phyloP scores from a whole-genome alignment of 2,329 filamentous ascomycete species.

The Pseudogymnoascus destructans region DNA sequence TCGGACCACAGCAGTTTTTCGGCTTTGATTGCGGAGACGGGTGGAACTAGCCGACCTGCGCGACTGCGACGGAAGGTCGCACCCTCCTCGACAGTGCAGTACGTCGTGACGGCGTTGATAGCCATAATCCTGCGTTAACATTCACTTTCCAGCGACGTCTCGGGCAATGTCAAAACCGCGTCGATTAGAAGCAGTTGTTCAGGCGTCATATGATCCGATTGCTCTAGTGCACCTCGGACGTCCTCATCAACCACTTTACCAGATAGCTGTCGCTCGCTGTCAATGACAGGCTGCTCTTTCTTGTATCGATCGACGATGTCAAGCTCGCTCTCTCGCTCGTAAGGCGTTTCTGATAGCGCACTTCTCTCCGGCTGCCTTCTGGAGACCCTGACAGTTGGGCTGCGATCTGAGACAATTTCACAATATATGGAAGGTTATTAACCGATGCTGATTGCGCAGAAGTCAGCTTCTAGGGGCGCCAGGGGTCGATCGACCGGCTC shows the following conservation, averaged over 20 bases:
- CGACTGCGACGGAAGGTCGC: not conserved
- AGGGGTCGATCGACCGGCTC: no score
- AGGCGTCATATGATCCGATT: constrained; percentile 10
- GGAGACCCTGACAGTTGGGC: no score
- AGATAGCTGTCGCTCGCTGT: constrained; percentile 9
- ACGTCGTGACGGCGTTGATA: constrained; percentile 11
- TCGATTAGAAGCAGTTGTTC: not conserved
- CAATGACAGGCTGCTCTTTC: no score
- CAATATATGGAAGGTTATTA: no score
- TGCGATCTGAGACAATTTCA: no score
- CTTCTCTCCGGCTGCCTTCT: not conserved
- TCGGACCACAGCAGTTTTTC: not conserved
- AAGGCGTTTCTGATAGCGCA: constrained; percentile 2
- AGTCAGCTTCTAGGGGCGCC: no score
- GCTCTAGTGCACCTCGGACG: constrained; percentile 9
- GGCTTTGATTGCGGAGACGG: constrained; percentile 2
- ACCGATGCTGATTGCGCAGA: no score
- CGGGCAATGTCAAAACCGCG: no score
- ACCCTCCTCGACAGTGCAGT: constrained; percentile 10
- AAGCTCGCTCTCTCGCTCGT: constrained; percentile 9
- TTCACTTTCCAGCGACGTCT: constrained; percentile 11
- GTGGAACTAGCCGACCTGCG: not conserved
- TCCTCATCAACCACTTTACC: constrained; percentile 8
- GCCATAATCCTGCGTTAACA: constrained; percentile 12
- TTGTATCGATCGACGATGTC: no score